Evolutionary conservation across 2,329 filamentous ascomycete genomes (phyloP).

Genomic region (Penicillium sp.): DNA sequence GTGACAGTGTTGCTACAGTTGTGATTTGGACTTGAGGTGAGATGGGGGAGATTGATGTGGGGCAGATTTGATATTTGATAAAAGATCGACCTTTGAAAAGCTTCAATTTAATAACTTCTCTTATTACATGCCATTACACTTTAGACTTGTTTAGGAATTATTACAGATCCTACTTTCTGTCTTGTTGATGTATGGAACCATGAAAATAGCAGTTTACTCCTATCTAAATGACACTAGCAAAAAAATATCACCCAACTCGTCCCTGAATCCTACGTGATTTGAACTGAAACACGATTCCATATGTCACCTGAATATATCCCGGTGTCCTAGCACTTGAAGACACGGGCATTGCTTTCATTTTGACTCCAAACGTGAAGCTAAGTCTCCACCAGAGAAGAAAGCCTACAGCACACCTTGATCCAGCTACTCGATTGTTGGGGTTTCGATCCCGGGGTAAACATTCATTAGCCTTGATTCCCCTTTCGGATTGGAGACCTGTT

Average conservation of each 20-base stretch:
- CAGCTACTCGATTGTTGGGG: no score
- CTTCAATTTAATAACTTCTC: background rate
- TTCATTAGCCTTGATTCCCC: no score
- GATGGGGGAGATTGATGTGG: background rate
- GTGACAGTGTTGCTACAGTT: background rate
- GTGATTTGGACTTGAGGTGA: background rate
- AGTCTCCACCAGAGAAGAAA: no score
- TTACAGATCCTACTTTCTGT: background rate
- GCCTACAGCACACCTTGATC: no score
- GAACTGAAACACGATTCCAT: background rate
- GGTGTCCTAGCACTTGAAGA: background rate
- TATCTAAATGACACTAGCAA: no score
- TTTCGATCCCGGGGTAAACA: no score
- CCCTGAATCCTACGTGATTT: background rate
- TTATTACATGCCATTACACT: background rate
- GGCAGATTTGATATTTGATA: background rate
- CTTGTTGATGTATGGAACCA: background rate
- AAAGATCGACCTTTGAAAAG: background rate
- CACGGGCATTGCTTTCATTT: background rate
- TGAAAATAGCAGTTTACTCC: no score
- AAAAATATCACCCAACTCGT: background rate
- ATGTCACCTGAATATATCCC: background rate
- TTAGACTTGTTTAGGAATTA: background rate
- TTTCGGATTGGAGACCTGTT: no score
- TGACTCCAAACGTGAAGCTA: no score